Evolutionary conservation across 2,329 filamentous ascomycete genomes (phyloP).

Genomic region (Tolypocladium nubicola): DNA sequence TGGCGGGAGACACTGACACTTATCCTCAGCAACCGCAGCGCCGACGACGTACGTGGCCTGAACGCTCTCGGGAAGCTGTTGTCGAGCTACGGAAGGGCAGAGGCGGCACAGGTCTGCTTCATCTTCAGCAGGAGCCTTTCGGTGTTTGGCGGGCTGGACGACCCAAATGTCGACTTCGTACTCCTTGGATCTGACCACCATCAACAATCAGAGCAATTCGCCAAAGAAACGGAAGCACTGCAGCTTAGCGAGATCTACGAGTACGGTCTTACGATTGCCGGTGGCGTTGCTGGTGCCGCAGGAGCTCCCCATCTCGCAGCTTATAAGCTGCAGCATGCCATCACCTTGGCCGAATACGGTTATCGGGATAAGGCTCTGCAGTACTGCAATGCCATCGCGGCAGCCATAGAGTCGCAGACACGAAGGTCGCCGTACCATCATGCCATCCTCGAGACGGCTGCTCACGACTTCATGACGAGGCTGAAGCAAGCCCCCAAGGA

Average conservation of each 20-base stretch:
- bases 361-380: constrained; percentile 72
- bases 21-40: constrained; percentile 78
- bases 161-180: constrained; percentile 67
- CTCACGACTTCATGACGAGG: constrained; percentile 77
- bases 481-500: constrained; percentile 80
- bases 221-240: constrained; percentile 75
- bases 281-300: constrained; percentile 36
- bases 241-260: constrained; percentile 95
- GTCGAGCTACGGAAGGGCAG: constrained; percentile 73
- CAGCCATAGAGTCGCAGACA: constrained; percentile 69
- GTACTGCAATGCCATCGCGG: constrained; percentile 79
- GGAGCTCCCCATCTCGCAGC: constrained; percentile 72
- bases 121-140: constrained; percentile 67
- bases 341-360: constrained; percentile 74
- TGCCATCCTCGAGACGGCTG: constrained; percentile 55
- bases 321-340: constrained; percentile 87
- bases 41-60: constrained; percentile 67
- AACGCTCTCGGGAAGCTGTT: constrained; percentile 73
- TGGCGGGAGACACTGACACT: constrained; percentile 87
- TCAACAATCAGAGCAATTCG: constrained; percentile 58
- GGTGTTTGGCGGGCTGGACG: constrained; percentile 74
- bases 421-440: constrained; percentile 84
- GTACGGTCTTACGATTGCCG: constrained; percentile 68
- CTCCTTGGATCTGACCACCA: constrained; percentile 78
- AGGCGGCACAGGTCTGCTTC: constrained; percentile 91